phyloP scores from a whole-genome alignment of 139 green algal genomes.

The Haematococcus lacustris region DNA sequence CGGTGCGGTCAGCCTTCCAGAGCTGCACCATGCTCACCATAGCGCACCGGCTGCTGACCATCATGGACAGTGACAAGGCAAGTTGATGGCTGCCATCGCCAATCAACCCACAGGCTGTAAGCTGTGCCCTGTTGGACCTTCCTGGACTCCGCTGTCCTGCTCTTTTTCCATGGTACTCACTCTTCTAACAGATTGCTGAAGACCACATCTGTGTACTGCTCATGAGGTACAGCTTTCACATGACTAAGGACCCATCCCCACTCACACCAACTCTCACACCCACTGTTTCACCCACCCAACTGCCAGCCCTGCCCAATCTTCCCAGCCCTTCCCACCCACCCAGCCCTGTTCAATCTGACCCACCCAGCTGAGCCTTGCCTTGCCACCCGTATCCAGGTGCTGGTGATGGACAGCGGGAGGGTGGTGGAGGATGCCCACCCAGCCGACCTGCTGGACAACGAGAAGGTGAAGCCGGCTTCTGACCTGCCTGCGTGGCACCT shows the following conservation, averaged over 20 bases:
- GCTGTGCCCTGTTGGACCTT: not conserved
- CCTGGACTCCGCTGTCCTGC: no score
- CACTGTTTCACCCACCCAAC: no score
- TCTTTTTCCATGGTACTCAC: no score
- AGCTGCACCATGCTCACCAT: conserved; percentile 83
- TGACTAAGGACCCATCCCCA: no score
- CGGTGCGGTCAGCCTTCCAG: conserved; percentile 76
- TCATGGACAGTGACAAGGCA: conserved; percentile 53
- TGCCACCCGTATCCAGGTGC: no score
- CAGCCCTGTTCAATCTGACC: no score
- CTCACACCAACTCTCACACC: no score
- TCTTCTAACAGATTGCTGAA: not conserved
- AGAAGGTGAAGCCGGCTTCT: conserved; percentile 7
- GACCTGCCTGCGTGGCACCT: not conserved
- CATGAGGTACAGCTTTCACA: not conserved
- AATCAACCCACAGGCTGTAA: not conserved
- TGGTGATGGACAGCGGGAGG: conserved; percentile 39
- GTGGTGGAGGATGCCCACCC: conserved; percentile 38
- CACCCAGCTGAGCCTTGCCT: no score
- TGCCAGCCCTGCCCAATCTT: no score
- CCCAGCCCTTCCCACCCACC: no score
- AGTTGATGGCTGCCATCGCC: not conserved
- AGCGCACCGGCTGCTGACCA: conserved; percentile 74
- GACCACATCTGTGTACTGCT: not conserved
- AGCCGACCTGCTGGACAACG: conserved; percentile 23